Conservation (phyloP, 2,329 filamentous ascomycete species). For the Neophaeococcomyces mojaviensis region DNA sequence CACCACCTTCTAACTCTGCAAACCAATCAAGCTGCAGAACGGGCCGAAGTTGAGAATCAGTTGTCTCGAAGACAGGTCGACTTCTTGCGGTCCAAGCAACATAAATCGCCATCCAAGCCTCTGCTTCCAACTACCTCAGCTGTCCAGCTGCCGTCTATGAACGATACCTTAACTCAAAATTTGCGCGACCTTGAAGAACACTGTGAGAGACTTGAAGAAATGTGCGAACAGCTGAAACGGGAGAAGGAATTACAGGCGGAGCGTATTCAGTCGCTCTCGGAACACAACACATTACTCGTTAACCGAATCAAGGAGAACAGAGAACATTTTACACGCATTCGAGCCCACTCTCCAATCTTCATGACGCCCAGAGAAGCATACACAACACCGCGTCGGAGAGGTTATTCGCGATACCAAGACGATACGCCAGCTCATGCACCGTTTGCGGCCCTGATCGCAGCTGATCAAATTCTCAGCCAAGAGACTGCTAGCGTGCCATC, state of each 20-base stretch:
- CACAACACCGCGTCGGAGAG: conserved; percentile 37
- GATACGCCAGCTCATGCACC: conserved; percentile 35
- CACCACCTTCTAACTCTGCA: conserved; percentile 78
- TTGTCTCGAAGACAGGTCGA: conserved; percentile 86
- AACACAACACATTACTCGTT: conserved; percentile 70
- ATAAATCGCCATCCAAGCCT: conserved; percentile 40
- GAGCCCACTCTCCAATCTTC: conserved; percentile 45
- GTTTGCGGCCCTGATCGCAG: conserved; percentile 68
- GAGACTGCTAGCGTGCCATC: conserved; percentile 68
- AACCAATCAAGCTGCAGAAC: conserved; percentile 74
- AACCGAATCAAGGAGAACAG: conserved; percentile 83
- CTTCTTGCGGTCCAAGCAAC: conserved; percentile 67
- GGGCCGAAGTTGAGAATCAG: conserved; percentile 82
- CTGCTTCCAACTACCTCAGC: conserved; percentile 31
- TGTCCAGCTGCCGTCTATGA: conserved; percentile 36
- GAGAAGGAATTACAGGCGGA: conserved; percentile 74
- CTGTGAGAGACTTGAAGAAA: conserved; percentile 44
- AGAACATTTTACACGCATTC: conserved; percentile 70
- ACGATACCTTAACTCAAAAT: conserved; percentile 52
- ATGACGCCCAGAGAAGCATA: conserved; percentile 50
- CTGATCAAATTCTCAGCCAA: conserved; percentile 68
- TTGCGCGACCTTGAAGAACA: conserved; percentile 61
- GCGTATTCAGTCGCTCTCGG: conserved; percentile 59
- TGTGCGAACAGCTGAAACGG: conserved; percentile 59
- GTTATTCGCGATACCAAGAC: conserved; percentile 34